Base-by-base conservation (phyloP, 73 alveolate genomes). In the Symbiodinium natans region DNA sequence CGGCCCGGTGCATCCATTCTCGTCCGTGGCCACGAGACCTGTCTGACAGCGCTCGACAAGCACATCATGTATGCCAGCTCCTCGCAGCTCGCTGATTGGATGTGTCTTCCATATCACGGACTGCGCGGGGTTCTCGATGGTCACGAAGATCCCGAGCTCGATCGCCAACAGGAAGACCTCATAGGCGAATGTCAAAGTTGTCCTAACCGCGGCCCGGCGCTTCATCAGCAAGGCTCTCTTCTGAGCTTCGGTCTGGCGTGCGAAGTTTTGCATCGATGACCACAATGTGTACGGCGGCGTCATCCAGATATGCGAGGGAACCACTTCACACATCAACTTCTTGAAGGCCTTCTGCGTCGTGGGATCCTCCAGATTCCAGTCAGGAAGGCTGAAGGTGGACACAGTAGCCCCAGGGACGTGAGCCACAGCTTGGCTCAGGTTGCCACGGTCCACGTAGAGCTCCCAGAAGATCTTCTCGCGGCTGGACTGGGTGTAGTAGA, bases 121-220 rank as follows among this genome's bases (percentile, higher is more conserved):
- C 3, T 41, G 40, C 1, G 27, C 56, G n/a, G 94, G 94, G 41
- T 87, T 83, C 39, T 86, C 94, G 15, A 54, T 15, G 19, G 84
- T 56, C 0, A 42, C 5, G 63, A 27, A 77, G 33, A 36, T 46
- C 85, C 82, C 21, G 39, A 86, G 38, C 40, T 41, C 36, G 31
- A 48, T 46, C 13, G 40, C 10, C 40, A 13, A 10, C 3, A 19
- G 39, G 39, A 0, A 38, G 71, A 19, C 36, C 36, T 63, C 82
- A 8, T 63, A 25, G 36, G 15, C 82, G 39, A 63, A 25, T n/a
- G 4, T 63, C 9, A 63, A n/a, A n/a, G n/a, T 19, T 63, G 36
- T 25, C n/a, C 15, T 63, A 9, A 25, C 33, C 10, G n/a, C 82
- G 33, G 4, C 33, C 9, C 36, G 39, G 4, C 82, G 82, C 19